Evolutionary conservation across 352 stramenopile species (phyloP), one percentile per base, ranked within the genome.

Genomic region (Peronospora farinosa): DNA sequence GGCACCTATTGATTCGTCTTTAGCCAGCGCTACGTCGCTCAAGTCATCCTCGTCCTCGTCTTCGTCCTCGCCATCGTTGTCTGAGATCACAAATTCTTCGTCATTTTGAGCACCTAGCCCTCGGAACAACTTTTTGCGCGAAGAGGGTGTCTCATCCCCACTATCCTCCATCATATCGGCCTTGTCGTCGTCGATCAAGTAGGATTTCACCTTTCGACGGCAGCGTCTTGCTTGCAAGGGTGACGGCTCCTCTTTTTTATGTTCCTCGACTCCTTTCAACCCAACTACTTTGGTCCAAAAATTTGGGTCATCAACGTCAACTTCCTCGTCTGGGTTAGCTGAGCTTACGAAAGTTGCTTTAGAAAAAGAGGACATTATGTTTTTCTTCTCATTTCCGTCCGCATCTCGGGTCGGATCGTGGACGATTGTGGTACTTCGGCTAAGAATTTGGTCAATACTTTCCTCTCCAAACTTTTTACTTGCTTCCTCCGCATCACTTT

Each of bases 371-470:
- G 84, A 95, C 72, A 92, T 92, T 2, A 82, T 47, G 44, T 63
- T 90, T 47, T 86, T 88, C 40, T 85, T 86, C 1, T 61, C 67
- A 9, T 78, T 80, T 9, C 60, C 66, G 39, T 66, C 64, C 3
- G 23, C 51, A 27, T 66, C 54, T 28, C 63, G 67, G 30, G 87
- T 93, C 10, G 81, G 80, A 55, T 95, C 83, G 51, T 95, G 83
- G 1, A 95, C 63, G 36, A 95, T 93, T 21, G 74, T 92, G 7
- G 80, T 95, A 79, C 76, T 92, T 16, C 84, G 79, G 40, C 68
- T 89, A 23, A 99, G 77, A 73, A 99, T 99, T 47, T 91, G 88
- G 46, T 99, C 96, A 63, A 99, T 99, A 51, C 98, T 97, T 65
- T 98, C 96, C 54, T 97, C 86, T 42, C 95, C 95, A 69, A 98